Evolutionary conservation across 306 rosid species (phyloP), one percentile per base, ranked within the genome.

Genomic region (Sesbania bispinosa): DNA sequence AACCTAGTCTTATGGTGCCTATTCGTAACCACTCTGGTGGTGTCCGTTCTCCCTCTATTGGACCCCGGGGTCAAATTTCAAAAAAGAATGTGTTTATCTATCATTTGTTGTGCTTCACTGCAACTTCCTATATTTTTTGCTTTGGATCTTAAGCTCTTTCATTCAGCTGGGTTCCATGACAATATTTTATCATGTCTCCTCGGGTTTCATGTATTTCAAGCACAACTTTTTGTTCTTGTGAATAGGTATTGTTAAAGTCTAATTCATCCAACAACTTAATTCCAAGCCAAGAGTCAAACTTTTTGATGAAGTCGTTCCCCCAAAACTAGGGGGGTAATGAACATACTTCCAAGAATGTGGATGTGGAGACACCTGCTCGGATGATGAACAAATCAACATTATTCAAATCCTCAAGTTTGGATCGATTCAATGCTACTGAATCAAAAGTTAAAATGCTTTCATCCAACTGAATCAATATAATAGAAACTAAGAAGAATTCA

Each of bases 371-470:
- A 21, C 74, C 96, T 62, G 45, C 84, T 19, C 84, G 86, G 72
- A 65, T 78, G 61, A 76, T 88, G 38, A 79, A 88, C 51, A 94
- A 88, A 76, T 91, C 97, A 18, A 59, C 76, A 64, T 88, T 92
- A 15, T 89, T 87, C 71, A 94, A 84, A 83, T 79, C 88, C 38
- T 21, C 82, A 1, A 84, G 75, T 79, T 67, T 77, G 63, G 83
- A 92, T 16, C 85, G 90, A 66, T 52, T 77, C 10, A 81, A 71
- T 82, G 71, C 78, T 19, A 13, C 86, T 35, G 97, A 88, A 62
- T 76, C 95, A 60, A 94, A 91, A 86, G 92, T 89, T 73, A 94
- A 87, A 87, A 86, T 83, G 90, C 76, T 87, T 38, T 70, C 87
- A 0, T 69, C 92, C 2, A 91, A 83, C n/a, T n/a, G n/a, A n/a